phyloP scores from a whole-genome alignment of 2,329 filamentous ascomycete genomes.

The Nannizzia gypsea region DNA sequence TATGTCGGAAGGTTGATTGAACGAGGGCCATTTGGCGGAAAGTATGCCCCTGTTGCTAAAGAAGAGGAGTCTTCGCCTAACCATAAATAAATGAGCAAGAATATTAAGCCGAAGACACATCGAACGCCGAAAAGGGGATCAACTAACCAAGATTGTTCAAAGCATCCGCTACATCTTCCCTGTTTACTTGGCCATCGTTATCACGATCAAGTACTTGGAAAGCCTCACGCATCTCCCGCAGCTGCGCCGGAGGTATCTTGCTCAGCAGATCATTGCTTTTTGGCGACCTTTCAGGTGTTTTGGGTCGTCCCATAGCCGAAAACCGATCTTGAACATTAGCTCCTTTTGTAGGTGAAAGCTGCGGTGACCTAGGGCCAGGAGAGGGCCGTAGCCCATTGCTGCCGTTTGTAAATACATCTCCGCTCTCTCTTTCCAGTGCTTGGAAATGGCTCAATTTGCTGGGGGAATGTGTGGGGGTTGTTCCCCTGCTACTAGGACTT shows the following conservation, averaged over 20 bases:
- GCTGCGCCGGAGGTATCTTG: constrained; percentile 60
- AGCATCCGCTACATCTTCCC: constrained; percentile 78
- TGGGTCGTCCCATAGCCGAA: constrained; percentile 21
- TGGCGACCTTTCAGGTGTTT: constrained; percentile 17
- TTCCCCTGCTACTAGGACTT: constrained; percentile 32
- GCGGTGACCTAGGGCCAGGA: constrained; percentile 28
- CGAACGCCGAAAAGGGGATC: constrained; percentile 3
- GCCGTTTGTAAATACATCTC: constrained; percentile 23
- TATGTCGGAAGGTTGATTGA: constrained; percentile 77
- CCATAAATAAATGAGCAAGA: neutral
- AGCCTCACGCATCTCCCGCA: constrained; percentile 77
- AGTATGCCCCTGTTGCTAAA: constrained; percentile 66
- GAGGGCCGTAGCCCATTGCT: constrained; percentile 23
- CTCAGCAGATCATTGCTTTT: constrained; percentile 15
- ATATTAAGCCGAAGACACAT: neutral
- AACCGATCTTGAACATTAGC: constrained; percentile 18
- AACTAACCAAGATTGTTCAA: constrained; percentile 63
- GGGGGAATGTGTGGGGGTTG: constrained; percentile 34
- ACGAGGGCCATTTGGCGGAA: constrained; percentile 55
- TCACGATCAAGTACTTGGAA: constrained; percentile 89
- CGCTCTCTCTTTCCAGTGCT: constrained; percentile 33
- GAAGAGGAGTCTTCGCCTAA: constrained; percentile 61
- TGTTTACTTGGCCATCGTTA: constrained; percentile 70
- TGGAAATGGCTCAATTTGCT: constrained; percentile 39
- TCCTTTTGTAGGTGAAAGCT: constrained; percentile 30